Evolutionary conservation across 495 filamentous ascomycete species (phyloP).

Genomic region (Emericellopsis terricola): DNA sequence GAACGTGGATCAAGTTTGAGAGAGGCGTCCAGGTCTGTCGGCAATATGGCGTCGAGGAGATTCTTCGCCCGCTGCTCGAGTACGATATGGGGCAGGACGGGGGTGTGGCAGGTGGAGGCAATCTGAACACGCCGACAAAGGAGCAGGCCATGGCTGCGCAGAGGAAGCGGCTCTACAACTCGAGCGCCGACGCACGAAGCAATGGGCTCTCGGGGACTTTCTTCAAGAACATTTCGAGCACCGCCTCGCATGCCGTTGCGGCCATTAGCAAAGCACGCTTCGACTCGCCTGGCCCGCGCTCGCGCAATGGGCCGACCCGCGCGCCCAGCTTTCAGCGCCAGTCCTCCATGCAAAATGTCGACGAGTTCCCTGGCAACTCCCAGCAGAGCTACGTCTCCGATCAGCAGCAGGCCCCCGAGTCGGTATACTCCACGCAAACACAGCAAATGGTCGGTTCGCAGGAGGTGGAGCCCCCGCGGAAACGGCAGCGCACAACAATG

Average conservation of each 20-base stretch:
- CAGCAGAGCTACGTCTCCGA: conserved; percentile 30
- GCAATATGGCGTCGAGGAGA: conserved; percentile 83
- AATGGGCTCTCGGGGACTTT: conserved; percentile 64
- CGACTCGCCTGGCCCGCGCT: conserved; percentile 64
- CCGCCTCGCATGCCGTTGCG: conserved; percentile 77
- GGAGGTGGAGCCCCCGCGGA: conserved; percentile 60
- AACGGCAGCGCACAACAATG: conserved; percentile 36
- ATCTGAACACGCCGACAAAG: conserved; percentile 88
- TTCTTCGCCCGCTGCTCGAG: conserved; percentile 66
- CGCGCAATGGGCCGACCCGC: conserved; percentile 25
- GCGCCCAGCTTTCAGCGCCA: conserved; percentile 36
- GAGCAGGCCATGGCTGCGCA: conserved; percentile 98
- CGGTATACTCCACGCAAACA: conserved; percentile 25
- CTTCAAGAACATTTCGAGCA: conserved; percentile 89
- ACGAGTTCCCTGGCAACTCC: conserved; percentile 26
- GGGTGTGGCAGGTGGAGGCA: conserved; percentile 33
- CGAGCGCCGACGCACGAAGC: conserved; percentile 42
- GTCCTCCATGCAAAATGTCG: conserved; percentile 41
- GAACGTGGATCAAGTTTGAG: conserved; percentile 90
- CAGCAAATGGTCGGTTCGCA: neutral
- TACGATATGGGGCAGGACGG: conserved; percentile 78
- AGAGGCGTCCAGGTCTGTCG: conserved; percentile 82
- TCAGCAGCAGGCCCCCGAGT: conserved; percentile 16
- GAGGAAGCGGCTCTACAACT: conserved; percentile 76
- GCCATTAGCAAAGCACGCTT: conserved; percentile 91